Evolutionary conservation across 768 basidiomycete genomes (phyloP).

Genomic region (Paxillus involutus): DNA sequence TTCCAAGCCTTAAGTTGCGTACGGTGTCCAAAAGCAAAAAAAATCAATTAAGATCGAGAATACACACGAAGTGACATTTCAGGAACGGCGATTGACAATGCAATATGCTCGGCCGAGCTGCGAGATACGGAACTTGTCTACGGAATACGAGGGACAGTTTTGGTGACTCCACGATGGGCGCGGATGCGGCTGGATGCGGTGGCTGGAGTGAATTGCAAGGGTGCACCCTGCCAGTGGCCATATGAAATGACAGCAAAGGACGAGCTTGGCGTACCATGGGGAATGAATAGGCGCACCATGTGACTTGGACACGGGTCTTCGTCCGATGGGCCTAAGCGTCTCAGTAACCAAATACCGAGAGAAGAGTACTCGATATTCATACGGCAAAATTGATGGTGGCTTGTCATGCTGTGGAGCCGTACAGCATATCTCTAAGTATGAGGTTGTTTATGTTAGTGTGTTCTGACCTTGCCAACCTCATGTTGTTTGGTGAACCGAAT

Average conservation of each 20-base stretch:
- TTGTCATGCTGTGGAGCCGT: conserved; percentile 21
- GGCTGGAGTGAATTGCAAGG: neutral
- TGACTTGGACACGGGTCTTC: neutral
- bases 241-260: neutral
- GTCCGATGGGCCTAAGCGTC: too few species aligned
- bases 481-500: neutral
- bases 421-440: neutral
- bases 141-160: neutral
- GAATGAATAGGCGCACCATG: neutral
- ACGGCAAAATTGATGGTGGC: conserved; percentile 2
- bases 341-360: too few species aligned
- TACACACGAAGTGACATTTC: neutral
- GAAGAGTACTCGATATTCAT: neutral
- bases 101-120: neutral
- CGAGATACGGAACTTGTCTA: neutral
- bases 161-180: neutral
- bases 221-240: neutral
- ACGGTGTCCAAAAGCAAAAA: neutral
- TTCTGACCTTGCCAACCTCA: conserved; percentile 19
- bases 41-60: neutral
- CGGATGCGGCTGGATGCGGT: too few species aligned
- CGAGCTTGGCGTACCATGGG: neutral
- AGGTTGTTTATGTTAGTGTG: conserved; percentile 16
- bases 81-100: neutral
- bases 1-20: too few species aligned